Conservation (phyloP, 2,329 filamentous ascomycete genomes). For the Incumbomyces lentus region DNA sequence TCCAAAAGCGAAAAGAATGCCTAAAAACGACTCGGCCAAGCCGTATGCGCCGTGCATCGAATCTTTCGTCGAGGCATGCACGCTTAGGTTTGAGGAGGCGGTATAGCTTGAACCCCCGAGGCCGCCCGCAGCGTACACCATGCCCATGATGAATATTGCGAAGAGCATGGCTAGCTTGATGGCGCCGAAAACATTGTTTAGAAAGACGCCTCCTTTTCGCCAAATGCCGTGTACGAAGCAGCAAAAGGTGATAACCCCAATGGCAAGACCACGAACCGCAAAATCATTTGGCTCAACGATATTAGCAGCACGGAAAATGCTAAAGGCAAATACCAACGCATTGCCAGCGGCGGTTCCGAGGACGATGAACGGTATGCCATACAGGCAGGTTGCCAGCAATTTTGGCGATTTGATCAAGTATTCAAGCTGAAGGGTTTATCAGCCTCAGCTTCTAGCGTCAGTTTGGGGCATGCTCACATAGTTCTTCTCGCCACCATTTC, state of each 20-base stretch:
- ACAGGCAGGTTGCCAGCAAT: slow-evolving; percentile 17
- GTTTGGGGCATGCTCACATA: slow-evolving; percentile 8
- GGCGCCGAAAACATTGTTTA: slow-evolving; percentile 43
- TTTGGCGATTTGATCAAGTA: slow-evolving; percentile 20
- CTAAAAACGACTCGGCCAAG: slow-evolving; percentile 11
- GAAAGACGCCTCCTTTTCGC: slow-evolving; percentile 39
- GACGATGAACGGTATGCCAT: slow-evolving; percentile 21
- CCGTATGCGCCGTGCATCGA: slow-evolving; percentile 23
- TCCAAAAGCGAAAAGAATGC: slow-evolving; percentile 25
- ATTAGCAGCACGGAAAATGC: slow-evolving; percentile 37
- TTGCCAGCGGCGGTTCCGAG: slow-evolving; percentile 15
- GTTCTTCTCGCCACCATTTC: slow-evolving; percentile 13
- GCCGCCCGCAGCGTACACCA: slow-evolving; percentile 21
- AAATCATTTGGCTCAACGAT: slow-evolving; percentile 14
- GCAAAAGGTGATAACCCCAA: slow-evolving; percentile 34
- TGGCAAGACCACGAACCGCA: slow-evolving; percentile 34
- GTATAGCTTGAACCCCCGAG: slow-evolving; percentile 19
- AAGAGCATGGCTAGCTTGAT: slow-evolving; percentile 42
- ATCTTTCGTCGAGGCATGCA: slow-evolving; percentile 17
- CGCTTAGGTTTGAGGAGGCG: slow-evolving; percentile 22
- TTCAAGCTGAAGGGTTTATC: slow-evolving; percentile 9
- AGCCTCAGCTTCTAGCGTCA: neutral
- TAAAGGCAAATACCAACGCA: slow-evolving; percentile 22
- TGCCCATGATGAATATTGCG: slow-evolving; percentile 33
- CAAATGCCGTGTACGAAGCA: slow-evolving; percentile 41